phyloP scores from a whole-genome alignment of 1,139 yeast species.

The Nakaseomyces kungkrabaensis region DNA sequence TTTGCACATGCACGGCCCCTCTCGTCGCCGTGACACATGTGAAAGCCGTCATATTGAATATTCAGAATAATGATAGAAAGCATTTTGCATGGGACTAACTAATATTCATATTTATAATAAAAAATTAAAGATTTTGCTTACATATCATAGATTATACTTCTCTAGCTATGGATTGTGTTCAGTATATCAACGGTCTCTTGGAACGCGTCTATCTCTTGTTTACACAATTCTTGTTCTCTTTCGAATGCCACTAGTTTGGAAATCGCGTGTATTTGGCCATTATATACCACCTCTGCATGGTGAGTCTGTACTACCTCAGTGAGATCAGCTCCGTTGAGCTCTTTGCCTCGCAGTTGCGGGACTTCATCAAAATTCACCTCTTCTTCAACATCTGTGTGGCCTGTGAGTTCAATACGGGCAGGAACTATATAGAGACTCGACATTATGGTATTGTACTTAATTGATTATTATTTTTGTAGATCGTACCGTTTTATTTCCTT shows the following conservation, averaged over 20 bases:
- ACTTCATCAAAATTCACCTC: neutral
- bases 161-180: neutral
- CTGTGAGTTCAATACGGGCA: constrained; percentile 4
- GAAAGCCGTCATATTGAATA: neutral
- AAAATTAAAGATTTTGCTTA: too few species aligned
- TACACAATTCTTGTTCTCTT: constrained; percentile 1
- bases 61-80: too few species aligned
- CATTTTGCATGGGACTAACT: too few species aligned
- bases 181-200: neutral
- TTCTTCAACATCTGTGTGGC: neutral
- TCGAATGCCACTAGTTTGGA: neutral
- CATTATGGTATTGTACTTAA: neutral
- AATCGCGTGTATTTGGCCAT: neutral
- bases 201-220: constrained; percentile 1
- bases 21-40: neutral
- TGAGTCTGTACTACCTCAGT: neutral
- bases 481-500: too few species aligned
- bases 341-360: constrained; percentile 1
- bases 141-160: neutral
- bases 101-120: too few species aligned
- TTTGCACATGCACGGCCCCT: neutral
- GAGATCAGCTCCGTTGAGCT: neutral
- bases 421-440: constrained; percentile 1
- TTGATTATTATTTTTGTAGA: too few species aligned
- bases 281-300: neutral